These are phyloP conservation scores for Pseudonectria foliicola DNA, from an alignment of 2,329 filamentous ascomycete genomes.

Conservation along the genomic window DNA sequence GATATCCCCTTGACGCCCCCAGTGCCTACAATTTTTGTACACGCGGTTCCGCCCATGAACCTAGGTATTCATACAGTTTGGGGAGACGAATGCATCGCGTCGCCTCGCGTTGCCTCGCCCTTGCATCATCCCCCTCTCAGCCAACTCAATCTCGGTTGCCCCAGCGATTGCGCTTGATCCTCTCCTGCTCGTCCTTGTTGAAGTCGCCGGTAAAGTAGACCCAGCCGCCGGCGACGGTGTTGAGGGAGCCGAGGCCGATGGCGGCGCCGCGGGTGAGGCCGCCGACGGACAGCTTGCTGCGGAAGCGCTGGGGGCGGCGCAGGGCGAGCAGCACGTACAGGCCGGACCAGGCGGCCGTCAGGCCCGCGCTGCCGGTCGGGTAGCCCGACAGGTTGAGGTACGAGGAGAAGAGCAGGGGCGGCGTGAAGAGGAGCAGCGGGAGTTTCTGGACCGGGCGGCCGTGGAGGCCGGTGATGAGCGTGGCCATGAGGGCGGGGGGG, in stretches of 20 bases:
- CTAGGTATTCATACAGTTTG: too few species aligned
- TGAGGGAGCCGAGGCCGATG: slow-evolving; percentile 41
- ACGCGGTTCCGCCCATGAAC: too few species aligned
- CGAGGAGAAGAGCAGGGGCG: slow-evolving; percentile 47
- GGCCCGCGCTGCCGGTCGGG: slow-evolving; percentile 48
- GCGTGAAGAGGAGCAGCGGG: slow-evolving; percentile 45
- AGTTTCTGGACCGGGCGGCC: slow-evolving; percentile 44
- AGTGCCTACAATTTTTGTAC: too few species aligned
- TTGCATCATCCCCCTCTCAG: too few species aligned
- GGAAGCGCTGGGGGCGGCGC: slow-evolving; percentile 36
- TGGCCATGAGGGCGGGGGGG: slow-evolving; percentile 48
- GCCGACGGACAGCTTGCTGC: slow-evolving; percentile 37
- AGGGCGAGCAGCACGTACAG: slow-evolving; percentile 50
- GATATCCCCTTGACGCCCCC: not conserved
- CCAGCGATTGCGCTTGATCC: slow-evolving; percentile 46
- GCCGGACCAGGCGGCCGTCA: slow-evolving; percentile 50
- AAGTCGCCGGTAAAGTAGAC: slow-evolving; percentile 46
- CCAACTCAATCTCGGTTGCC: slow-evolving; percentile 19
- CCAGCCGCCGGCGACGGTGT: slow-evolving; percentile 43
- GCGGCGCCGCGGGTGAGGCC: slow-evolving; percentile 45
- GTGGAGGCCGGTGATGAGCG: slow-evolving; percentile 50
- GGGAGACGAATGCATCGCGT: too few species aligned
- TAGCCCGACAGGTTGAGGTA: slow-evolving; percentile 55
- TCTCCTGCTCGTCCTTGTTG: slow-evolving; percentile 40
- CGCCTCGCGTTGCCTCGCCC: too few species aligned